phyloP scores from a whole-genome alignment of 768 basidiomycete genomes.

The Lactifluus pinguis region DNA sequence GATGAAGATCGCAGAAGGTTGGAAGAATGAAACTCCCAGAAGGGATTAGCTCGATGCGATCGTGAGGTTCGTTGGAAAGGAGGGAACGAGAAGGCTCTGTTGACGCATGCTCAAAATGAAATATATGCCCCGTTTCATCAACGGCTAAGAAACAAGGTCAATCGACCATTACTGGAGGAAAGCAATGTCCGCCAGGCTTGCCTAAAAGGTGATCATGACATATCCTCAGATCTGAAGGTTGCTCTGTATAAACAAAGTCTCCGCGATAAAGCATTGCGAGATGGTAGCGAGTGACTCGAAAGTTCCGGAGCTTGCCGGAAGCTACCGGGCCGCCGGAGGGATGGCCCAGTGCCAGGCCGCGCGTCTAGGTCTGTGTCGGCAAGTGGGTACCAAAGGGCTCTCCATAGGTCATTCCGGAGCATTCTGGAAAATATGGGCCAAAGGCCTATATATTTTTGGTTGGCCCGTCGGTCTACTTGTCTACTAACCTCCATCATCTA shows the following conservation, averaged over 20 bases:
- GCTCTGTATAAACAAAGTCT: slow-evolving; percentile 49
- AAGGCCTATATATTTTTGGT: background rate
- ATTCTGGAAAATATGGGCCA: background rate
- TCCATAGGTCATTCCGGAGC: background rate
- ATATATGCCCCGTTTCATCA: slow-evolving; percentile 38
- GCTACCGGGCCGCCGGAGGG: background rate
- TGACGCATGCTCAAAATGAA: slow-evolving; percentile 35
- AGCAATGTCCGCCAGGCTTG: slow-evolving; percentile 14
- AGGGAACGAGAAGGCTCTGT: slow-evolving; percentile 30
- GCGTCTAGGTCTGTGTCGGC: no score
- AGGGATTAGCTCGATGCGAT: slow-evolving; percentile 30
- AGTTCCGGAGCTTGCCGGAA: slow-evolving; percentile 2
- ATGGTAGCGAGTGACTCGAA: background rate
- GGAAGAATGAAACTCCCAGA: slow-evolving; percentile 63
- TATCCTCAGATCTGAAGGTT: slow-evolving; percentile 45
- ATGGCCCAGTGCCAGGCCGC: background rate
- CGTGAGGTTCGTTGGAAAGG: slow-evolving; percentile 19
- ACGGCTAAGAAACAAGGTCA: background rate
- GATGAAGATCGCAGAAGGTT: slow-evolving; percentile 73
- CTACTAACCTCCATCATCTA: background rate
- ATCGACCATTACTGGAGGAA: background rate
- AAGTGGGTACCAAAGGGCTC: background rate
- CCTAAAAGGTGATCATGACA: slow-evolving; percentile 49
- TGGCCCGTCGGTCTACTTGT: background rate
- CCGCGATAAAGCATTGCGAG: slow-evolving; percentile 34